Evolutionary conservation across 2,329 filamentous ascomycete species (phyloP).

Genomic region (Coniochaeta prunicola): DNA sequence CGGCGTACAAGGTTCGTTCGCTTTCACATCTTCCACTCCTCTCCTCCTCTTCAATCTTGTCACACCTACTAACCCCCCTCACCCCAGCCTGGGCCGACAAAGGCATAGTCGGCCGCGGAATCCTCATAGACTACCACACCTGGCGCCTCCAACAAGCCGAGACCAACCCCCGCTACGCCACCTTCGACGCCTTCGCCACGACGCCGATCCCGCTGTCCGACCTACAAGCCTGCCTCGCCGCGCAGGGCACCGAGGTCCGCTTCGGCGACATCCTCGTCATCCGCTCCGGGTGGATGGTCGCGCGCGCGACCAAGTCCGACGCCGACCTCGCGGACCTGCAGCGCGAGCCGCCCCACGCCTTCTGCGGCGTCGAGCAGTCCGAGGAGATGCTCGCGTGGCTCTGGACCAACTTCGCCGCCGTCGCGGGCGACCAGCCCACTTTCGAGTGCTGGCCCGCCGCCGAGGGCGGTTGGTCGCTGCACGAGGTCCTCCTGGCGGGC

Average conservation of each 20-base stretch:
- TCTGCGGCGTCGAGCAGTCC: conserved; percentile 40
- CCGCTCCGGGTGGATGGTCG: conserved; percentile 35
- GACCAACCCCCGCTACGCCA: conserved; percentile 6
- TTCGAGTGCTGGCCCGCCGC: conserved; percentile 30
- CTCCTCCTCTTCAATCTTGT: not conserved
- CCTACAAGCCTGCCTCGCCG: conserved; percentile 32
- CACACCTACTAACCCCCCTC: not conserved
- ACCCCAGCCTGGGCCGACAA: conserved; percentile 40
- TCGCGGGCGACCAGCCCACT: conserved; percentile 34
- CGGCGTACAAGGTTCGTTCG: conserved; percentile 25
- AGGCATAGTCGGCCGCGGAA: conserved; percentile 48
- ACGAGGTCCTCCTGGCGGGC: conserved; percentile 39
- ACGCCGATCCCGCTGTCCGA: conserved; percentile 19
- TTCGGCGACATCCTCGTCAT: conserved; percentile 47
- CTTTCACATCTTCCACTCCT: conserved; percentile 1
- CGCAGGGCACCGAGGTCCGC: conserved; percentile 39
- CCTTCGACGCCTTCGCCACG: conserved; percentile 27
- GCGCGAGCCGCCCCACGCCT: conserved; percentile 28
- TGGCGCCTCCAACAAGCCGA: conserved; percentile 33
- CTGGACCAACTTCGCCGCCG: conserved; percentile 32
- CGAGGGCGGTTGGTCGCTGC: conserved; percentile 18
- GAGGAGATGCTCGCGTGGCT: conserved; percentile 34
- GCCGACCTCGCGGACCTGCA: conserved; percentile 27
- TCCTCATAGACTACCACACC: conserved; percentile 45
- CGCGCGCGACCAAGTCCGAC: conserved; percentile 27